Evolutionary conservation across 1,284 basidiomycete species (phyloP).

Genomic region (Malassezia globosa): DNA sequence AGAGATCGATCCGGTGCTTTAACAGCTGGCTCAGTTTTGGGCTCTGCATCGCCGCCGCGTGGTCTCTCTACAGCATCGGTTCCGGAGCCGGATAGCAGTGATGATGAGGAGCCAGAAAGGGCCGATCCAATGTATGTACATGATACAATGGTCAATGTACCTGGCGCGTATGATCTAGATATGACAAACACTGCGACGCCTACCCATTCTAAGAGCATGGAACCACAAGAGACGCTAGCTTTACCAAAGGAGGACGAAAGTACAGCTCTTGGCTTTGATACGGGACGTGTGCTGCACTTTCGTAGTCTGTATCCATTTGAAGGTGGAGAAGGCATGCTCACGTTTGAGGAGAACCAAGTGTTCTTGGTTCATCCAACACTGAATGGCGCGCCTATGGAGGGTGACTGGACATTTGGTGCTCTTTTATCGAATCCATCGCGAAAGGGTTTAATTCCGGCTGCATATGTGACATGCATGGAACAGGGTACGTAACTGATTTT

Average conservation of each 20-base stretch:
- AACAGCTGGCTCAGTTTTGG: constrained; percentile 65
- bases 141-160: constrained; percentile 6
- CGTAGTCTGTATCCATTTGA: constrained; percentile 58
- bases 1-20: constrained; percentile 67
- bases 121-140: constrained; percentile 1
- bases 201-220: too few relatives aligned
- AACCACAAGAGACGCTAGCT: background rate
- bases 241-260: constrained; percentile 41
- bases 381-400: constrained; percentile 50
- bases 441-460: constrained; percentile 79
- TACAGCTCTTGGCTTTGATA: constrained; percentile 63
- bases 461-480: constrained; percentile 52
- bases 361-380: constrained; percentile 74
- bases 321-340: constrained; percentile 70
- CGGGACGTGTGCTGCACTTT: constrained; percentile 54
- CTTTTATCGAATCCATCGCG: constrained; percentile 55
- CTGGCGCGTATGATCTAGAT: constrained; percentile 17
- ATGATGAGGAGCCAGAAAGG: constrained; percentile 27
- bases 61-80: constrained; percentile 15
- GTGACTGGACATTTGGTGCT: constrained; percentile 84
- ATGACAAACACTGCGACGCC: constrained; percentile 3
- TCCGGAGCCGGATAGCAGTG: constrained; percentile 51
- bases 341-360: constrained; percentile 70
- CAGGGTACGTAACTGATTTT: background rate
- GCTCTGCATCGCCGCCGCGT: constrained; percentile 59